phyloP scores from a whole-genome alignment of 1,284 basidiomycete genomes.

The Ceratobasidium papillatum region DNA sequence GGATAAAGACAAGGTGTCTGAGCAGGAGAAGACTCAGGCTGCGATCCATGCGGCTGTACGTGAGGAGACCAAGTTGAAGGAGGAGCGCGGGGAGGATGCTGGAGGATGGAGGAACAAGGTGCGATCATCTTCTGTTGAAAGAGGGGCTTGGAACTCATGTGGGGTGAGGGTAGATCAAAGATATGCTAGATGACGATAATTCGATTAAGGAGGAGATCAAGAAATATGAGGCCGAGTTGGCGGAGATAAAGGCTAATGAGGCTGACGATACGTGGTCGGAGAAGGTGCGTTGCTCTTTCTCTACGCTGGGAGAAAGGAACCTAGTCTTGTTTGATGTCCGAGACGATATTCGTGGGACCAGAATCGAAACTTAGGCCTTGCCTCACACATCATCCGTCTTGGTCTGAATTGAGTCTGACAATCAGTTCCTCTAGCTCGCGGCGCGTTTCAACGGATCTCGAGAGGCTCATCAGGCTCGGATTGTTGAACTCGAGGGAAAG shows the following conservation, averaged over 20 bases:
- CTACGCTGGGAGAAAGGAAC: background rate
- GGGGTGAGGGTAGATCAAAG: constrained; percentile 1
- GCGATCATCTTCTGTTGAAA: background rate
- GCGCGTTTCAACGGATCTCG: constrained; percentile 31
- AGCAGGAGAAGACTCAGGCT: constrained; percentile 25
- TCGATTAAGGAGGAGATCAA: constrained; percentile 20
- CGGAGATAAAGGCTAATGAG: constrained; percentile 31
- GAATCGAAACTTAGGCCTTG: background rate
- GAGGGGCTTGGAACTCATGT: background rate
- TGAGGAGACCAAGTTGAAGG: constrained; percentile 35
- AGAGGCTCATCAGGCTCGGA: constrained; percentile 14
- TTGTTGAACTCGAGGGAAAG: constrained; percentile 23
- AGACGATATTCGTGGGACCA: background rate
- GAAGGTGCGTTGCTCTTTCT: constrained; percentile 3
- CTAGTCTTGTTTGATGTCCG: background rate
- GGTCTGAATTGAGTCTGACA: background rate
- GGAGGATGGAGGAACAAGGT: constrained; percentile 25
- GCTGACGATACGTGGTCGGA: constrained; percentile 35
- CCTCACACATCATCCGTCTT: background rate
- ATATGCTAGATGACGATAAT: constrained; percentile 23
- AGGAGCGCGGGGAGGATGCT: constrained; percentile 19
- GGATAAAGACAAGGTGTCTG: constrained; percentile 16
- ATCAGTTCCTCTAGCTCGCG: constrained; percentile 12
- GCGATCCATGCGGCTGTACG: constrained; percentile 24
- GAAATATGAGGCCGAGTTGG: constrained; percentile 30